Evolutionary conservation across 805 yeast species (phyloP), one percentile per base, ranked within the genome.

Genomic region (Candida nanaspora): DNA sequence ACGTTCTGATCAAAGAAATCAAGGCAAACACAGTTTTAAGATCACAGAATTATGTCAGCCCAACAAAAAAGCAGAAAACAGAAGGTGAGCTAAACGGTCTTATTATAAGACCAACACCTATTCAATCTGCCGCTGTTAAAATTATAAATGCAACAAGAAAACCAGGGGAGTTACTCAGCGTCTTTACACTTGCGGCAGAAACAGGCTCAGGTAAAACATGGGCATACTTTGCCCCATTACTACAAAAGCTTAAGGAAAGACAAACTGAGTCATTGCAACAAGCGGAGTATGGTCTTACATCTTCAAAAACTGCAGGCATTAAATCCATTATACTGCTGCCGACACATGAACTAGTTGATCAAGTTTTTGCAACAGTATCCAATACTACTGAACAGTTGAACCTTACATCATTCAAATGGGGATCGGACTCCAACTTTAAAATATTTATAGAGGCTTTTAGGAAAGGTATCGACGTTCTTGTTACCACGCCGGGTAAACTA

Each of bases 131-230:
- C 6, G 82, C 93, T 5, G 74, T 86, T 33, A 70, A 76, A 49
- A 70, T 78, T 23, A 72, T 78, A 39, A 70, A 68, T 44, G 59
- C 74, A 4, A 62, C 71, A 33, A 56, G 66, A 19, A 52, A 59
- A 5, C 41, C 51, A 10, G 49, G 44, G 18, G 60, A 57, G 7
- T 63, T 69, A 43, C 51, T 79, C 37, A 78, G 79, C 48, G 72
- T 81, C 1, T 86, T 77, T 66, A 77, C 93, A 2, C 61, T 91
- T 41, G 97, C 98, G 0, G 96, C 97, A 3, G 98, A 93, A 57
- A 91, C 98, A 0, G 98, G 98, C 0, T 83, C 95, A 0, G 98
- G 98, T 8, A 91, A 91, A 56, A 91, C 98, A 0, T 79, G 95
- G 80, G 88, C 97, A 0, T 91, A 89, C 54, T 56, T 93, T 45